phyloP scores from a whole-genome alignment of 139 green algal species.

The Parachlorella kessleri region DNA sequence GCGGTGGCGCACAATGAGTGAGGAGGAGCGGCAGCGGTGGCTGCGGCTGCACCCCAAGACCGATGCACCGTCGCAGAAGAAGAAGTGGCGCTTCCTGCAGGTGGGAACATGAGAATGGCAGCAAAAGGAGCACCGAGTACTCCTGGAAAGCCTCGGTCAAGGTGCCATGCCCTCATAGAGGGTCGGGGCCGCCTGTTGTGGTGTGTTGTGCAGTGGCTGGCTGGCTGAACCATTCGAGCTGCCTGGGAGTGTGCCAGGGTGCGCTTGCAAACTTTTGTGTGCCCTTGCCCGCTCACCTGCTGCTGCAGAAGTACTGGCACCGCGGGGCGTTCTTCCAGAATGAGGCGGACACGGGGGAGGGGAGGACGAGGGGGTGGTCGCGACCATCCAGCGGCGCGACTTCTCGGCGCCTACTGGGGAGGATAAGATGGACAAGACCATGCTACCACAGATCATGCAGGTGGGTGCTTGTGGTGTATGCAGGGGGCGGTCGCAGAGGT shows the following conservation, averaged over 20 bases:
- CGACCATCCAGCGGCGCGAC: conserved; percentile 76
- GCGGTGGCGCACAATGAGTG: conserved; percentile 13
- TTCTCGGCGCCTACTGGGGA: conserved; percentile 88
- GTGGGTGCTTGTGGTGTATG: no score
- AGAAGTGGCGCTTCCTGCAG: conserved; percentile 83
- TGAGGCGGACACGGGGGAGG: conserved; percentile 10
- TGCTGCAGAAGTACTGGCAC: conserved; percentile 99
- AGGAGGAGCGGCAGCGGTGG: conserved; percentile 9
- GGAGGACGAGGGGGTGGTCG: conserved; percentile 42
- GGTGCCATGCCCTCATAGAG: no score
- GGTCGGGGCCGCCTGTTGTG: no score
- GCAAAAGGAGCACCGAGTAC: no score
- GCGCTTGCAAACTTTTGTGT: no score
- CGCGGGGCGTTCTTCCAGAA: conserved; percentile 96
- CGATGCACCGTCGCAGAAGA: background rate
- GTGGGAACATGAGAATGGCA: no score
- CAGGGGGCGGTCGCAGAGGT: no score
- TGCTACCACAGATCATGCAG: conserved; percentile 94
- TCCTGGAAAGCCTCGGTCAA: no score
- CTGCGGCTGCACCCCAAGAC: background rate
- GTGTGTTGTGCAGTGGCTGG: no score
- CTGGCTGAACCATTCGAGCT: no score
- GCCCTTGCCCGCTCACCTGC: conserved; percentile 25
- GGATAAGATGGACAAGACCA: conserved; percentile 89
- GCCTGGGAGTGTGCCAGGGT: no score